A percentile compares a stretch with the other conserved stretches of the same genome.
These are phyloP conservation scores for Metschnikowia anglica DNA, from an alignment of 805 yeast species.

Conservation along the genomic window DNA sequence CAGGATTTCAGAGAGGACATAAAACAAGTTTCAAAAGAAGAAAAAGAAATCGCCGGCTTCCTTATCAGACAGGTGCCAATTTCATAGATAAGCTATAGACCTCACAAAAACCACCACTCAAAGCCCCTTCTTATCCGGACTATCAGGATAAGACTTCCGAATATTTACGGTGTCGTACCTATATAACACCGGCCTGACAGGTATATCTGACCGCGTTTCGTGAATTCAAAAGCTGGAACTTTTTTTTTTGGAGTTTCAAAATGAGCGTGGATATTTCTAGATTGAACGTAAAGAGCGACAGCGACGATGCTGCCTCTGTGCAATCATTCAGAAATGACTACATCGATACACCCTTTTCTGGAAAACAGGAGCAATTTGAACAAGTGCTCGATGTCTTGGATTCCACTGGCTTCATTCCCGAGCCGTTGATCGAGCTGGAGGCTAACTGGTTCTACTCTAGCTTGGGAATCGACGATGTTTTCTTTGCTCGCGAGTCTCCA, in stretches of 20 bases:
- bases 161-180: neutral
- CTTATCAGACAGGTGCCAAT: slow-evolving; percentile 9
- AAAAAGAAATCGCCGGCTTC: neutral
- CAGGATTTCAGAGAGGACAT: neutral
- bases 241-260: neutral
- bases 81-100: slow-evolving; percentile 6
- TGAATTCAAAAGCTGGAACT: too few relatives aligned
- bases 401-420: slow-evolving; percentile 86
- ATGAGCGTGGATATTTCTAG: slow-evolving; percentile 22
- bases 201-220: neutral
- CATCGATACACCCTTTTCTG: slow-evolving; percentile 71
- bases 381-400: slow-evolving; percentile 80
- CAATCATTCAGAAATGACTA: slow-evolving; percentile 55
- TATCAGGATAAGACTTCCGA: slow-evolving; percentile 5
- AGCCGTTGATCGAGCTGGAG: slow-evolving; percentile 77
- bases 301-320: slow-evolving; percentile 33
- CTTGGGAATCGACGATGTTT: slow-evolving; percentile 88
- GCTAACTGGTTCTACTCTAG: slow-evolving; percentile 85
- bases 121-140: slow-evolving; percentile 9
- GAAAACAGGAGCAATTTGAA: slow-evolving; percentile 77
- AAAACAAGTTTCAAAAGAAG: neutral
- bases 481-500: slow-evolving; percentile 83
- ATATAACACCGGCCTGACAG: neutral
- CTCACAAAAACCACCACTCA: slow-evolving; percentile 2
- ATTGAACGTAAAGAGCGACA: slow-evolving; percentile 17